Conservation (phyloP, 352 stramenopile genomes). For the Pythium sp. region DNA sequence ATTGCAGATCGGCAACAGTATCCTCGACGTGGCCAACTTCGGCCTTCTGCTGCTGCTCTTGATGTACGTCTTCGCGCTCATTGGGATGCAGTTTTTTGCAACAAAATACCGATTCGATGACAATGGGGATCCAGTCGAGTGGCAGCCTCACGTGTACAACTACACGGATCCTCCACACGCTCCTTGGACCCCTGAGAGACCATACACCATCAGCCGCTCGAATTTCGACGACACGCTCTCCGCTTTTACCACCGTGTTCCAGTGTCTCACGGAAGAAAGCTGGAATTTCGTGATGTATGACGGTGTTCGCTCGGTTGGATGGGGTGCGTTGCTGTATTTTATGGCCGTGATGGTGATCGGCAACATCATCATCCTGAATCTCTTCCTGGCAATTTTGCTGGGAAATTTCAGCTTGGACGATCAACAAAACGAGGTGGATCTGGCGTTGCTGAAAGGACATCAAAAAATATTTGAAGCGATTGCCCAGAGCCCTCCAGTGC, state of each 20-base stretch:
- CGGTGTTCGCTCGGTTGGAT: conserved; percentile 46
- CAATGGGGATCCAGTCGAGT: conserved; percentile 29
- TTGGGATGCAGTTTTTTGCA: conserved; percentile 78
- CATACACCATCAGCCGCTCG: conserved; percentile 36
- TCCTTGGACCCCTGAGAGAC: conserved; percentile 36
- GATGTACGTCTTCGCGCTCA: conserved; percentile 88
- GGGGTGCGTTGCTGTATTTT: conserved; percentile 51
- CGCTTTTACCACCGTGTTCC: conserved; percentile 76
- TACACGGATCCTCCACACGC: conserved; percentile 36
- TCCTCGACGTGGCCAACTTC: conserved; percentile 86
- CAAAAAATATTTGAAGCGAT: conserved; percentile 25
- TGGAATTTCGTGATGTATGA: conserved; percentile 89
- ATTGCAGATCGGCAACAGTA: conserved; percentile 58
- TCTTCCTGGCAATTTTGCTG: conserved; percentile 89
- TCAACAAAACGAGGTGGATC: conserved; percentile 26
- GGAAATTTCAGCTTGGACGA: conserved; percentile 65
- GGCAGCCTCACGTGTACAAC: conserved; percentile 40
- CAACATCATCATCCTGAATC: conserved; percentile 85
- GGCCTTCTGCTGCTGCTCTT: conserved; percentile 83
- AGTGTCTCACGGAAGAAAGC: conserved; percentile 86
- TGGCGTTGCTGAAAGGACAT: conserved; percentile 29
- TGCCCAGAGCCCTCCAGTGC: neutral
- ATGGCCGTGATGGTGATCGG: conserved; percentile 68
- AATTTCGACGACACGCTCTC: conserved; percentile 63
- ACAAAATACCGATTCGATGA: conserved; percentile 82